phyloP scores from a whole-genome alignment of 1,284 basidiomycete species.

The Boletus albobrunnescens region DNA sequence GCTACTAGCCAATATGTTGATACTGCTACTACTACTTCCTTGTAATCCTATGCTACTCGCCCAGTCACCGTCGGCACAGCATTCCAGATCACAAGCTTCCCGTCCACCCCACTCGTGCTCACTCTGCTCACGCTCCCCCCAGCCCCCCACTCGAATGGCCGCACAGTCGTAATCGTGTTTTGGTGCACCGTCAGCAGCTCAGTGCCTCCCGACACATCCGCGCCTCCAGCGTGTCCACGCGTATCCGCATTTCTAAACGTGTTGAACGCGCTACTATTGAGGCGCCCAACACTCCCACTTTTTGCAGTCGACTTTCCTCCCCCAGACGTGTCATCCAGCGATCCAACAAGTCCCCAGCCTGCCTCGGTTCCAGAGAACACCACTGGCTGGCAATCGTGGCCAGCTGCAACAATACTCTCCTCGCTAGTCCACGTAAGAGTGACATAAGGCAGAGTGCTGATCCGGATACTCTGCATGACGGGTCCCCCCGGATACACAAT shows the following conservation, averaged over 20 bases:
- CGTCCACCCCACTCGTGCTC: conserved; percentile 94
- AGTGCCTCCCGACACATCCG: conserved; percentile 51
- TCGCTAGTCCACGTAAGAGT: conserved; percentile 85
- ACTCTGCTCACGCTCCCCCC: conserved; percentile 69
- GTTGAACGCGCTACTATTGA: conserved; percentile 94
- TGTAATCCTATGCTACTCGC: conserved; percentile 23
- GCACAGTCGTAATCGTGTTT: conserved; percentile 94
- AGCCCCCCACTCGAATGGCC: conserved; percentile 65
- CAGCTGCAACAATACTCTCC: conserved; percentile 81
- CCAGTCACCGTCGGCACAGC: conserved; percentile 53
- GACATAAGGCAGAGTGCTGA: conserved; percentile 75
- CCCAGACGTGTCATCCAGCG: conserved; percentile 68
- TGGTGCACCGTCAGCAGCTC: conserved; percentile 90
- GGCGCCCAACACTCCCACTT: conserved; percentile 64
- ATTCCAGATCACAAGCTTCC: conserved; percentile 89
- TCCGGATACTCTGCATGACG: conserved; percentile 67
- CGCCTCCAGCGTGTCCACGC: conserved; percentile 60
- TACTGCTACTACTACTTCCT: conserved; percentile 11
- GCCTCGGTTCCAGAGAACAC: conserved; percentile 70
- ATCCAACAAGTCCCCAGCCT: conserved; percentile 78
- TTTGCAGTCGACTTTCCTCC: conserved; percentile 46
- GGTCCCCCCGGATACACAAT: conserved; percentile 83
- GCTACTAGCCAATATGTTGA: conserved; percentile 35
- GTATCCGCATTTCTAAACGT: conserved; percentile 92
- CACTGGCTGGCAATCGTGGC: conserved; percentile 96